These are phyloP conservation scores for Polytrichum formosum DNA, from an alignment of 225 moss, liverwort and hornwort genomes.

Conservation along the genomic window DNA sequence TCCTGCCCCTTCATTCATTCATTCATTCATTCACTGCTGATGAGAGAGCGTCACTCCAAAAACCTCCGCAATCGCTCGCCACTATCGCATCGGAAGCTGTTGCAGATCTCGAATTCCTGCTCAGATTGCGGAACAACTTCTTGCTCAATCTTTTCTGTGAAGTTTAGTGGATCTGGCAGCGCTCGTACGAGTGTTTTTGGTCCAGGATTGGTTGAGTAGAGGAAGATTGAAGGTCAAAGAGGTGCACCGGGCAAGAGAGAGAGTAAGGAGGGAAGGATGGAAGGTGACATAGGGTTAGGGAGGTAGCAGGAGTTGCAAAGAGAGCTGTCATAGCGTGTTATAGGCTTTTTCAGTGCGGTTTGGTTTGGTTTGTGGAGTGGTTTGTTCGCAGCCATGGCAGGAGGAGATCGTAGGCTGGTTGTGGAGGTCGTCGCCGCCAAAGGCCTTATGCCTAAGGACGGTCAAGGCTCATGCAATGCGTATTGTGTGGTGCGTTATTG, in stretches of 20 bases:
- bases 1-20: too few relatives aligned
- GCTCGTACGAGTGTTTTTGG: too few relatives aligned
- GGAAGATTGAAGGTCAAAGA: neutral
- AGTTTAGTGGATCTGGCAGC: too few relatives aligned
- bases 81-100: too few relatives aligned
- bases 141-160: too few relatives aligned
- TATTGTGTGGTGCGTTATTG: conserved; percentile 36
- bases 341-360: neutral
- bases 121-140: too few relatives aligned
- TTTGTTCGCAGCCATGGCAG: conserved; percentile 18
- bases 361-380: neutral
- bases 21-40: too few relatives aligned
- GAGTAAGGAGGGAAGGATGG: neutral
- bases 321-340: neutral
- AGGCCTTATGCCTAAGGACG: conserved; percentile 35
- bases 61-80: too few relatives aligned
- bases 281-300: neutral
- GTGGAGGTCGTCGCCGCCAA: conserved; percentile 45
- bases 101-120: too few relatives aligned
- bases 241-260: neutral
- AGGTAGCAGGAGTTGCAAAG: too few relatives aligned
- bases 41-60: too few relatives aligned
- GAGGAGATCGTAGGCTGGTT: conserved; percentile 20
- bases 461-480: conserved; percentile 29
- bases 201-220: too few relatives aligned